Evolutionary conservation across 768 basidiomycete genomes (phyloP), one percentile per base, ranked within the genome.

Genomic region (Lanmaoa rubissima): DNA sequence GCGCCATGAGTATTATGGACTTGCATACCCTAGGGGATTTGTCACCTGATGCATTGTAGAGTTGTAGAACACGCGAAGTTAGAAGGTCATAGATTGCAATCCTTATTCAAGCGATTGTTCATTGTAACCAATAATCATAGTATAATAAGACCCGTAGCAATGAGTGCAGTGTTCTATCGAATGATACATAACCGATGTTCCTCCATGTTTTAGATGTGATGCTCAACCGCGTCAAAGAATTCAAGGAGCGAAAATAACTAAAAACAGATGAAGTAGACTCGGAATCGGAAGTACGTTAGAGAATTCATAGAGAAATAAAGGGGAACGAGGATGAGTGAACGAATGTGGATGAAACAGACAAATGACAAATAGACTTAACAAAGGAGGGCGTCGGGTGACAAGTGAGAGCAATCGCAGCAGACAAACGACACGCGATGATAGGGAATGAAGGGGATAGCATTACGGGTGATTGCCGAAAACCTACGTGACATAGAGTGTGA

Each of bases 401-500:
- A 48, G 58, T 21, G 53, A 67, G 43, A 61, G 54, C 47, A 55
- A 57, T 42, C 59, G 55, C 38, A 51, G 34, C 36, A 51, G 57
- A 48, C 52, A 42, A 47, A 58, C 1, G 28, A 40, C 54, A 50
- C 38, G 44, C 48, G 36, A 58, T 49, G 49, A 41, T 11, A 46
- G 17, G 45, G 36, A 38, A 35, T 31, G 28, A 31, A 36, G 36
- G 16, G 48, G 41, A 36, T 34, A 47, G 44, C 55, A 54, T 50
- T 53, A 44, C 50, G 43, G 35, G 19, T 8, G n/a, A 34, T 24
- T 6, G 39, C n/a, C 14, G 13, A 21, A 26, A 41, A 36, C 48
- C 84, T 77, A 92, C 69, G 83, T 86, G 66, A 92, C 90, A 72
- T 84, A 90, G 47, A 92, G 79, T 17, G 85, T 88, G 55, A 92